Percentiles rank a stretch among this genome's conserved stretches.
Conservation (phyloP, 2,329 filamentous ascomycete species). For the Raffaelea deltoideospora region DNA sequence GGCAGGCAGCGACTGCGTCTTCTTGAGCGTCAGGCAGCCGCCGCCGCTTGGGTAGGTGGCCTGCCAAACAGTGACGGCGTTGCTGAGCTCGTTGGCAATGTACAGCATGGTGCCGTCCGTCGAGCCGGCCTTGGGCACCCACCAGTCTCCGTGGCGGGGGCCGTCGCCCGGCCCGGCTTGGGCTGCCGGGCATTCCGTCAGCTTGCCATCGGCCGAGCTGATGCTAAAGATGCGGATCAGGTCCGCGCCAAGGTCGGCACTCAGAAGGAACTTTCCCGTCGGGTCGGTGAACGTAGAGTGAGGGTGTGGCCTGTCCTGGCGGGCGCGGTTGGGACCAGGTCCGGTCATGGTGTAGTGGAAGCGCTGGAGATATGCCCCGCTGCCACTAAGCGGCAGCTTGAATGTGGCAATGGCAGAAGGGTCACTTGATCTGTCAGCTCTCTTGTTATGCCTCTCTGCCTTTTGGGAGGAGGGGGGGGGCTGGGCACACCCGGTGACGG, state of each 20-base stretch:
- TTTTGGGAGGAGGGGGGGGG: too few relatives aligned
- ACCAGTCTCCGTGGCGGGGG: constrained; percentile 37
- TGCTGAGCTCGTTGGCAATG: constrained; percentile 30
- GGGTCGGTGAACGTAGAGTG: constrained; percentile 35
- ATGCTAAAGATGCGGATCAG: constrained; percentile 37
- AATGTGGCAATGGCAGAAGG: constrained; percentile 27
- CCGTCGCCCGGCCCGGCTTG: constrained; percentile 29
- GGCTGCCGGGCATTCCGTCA: constrained; percentile 29
- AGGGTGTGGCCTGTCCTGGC: constrained; percentile 41
- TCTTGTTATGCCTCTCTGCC: too few relatives aligned
- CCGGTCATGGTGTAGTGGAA: constrained; percentile 24
- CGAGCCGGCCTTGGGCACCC: constrained; percentile 18
- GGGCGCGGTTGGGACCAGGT: constrained; percentile 25
- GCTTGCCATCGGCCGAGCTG: constrained; percentile 24
- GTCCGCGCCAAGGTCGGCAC: constrained; percentile 39
- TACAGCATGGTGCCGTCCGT: constrained; percentile 14
- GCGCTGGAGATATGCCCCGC: constrained; percentile 18
- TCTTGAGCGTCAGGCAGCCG: constrained; percentile 29
- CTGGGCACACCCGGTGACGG: too few relatives aligned
- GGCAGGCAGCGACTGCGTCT: constrained; percentile 29
- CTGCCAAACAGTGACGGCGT: constrained; percentile 32
- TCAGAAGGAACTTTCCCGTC: constrained; percentile 31
- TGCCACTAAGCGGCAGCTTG: constrained; percentile 20
- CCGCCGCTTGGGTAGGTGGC: constrained; percentile 24
- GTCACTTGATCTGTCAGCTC: too few relatives aligned